Evolutionary conservation across 306 rosid genomes (phyloP), one percentile per base, ranked within the genome.

Genomic region (Cyamopsis tetragonoloba): DNA sequence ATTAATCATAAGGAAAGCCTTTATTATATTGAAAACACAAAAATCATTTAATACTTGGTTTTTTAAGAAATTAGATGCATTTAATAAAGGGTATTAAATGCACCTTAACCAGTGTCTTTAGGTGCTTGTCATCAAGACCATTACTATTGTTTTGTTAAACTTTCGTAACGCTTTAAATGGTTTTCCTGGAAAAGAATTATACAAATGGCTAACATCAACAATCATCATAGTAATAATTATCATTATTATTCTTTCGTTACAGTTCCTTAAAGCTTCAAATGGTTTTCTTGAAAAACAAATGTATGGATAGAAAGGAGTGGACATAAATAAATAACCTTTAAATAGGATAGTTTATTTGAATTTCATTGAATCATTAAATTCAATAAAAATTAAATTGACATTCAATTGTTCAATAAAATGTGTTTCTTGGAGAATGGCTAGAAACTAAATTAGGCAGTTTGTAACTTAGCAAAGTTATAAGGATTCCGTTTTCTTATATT

Each of bases 401-500:
- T 12, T 62, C 35, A 53, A 31, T 23, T 62, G 30, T 67, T 31
- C 24, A 26, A 53, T 60, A 42, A 46, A 51, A 11, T 35, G 32
- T 38, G 35, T 54, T n/a, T 60, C 37, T 39, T 35, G 2, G 23
- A 5, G 4, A 50, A 48, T 44, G 62, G 28, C 24, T 9, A 14
- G 22, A 43, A 62, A 44, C 58, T 37, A 56, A 49, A 50, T 28
- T 55, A 47, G 60, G 66, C 26, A 65, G 23, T 70, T 17, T 15
- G 72, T 32, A 49, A 24, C 56, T 17, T 49, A 49, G 68, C 30
- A 1, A 54, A 22, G 77, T 44, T 64, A 75, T 71, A 17, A 37
- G 68, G 41, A 71, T 64, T n/a, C n/a, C 64, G 66, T 23, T 78
- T 79, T 84, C 86, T 76, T 84, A 56, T 68, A 38, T 61, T 56